Percentiles rank a stretch among this genome's conserved stretches.
Conservation (phyloP, 176 grass and related monocot species). For the Oryza meyeriana region DNA sequence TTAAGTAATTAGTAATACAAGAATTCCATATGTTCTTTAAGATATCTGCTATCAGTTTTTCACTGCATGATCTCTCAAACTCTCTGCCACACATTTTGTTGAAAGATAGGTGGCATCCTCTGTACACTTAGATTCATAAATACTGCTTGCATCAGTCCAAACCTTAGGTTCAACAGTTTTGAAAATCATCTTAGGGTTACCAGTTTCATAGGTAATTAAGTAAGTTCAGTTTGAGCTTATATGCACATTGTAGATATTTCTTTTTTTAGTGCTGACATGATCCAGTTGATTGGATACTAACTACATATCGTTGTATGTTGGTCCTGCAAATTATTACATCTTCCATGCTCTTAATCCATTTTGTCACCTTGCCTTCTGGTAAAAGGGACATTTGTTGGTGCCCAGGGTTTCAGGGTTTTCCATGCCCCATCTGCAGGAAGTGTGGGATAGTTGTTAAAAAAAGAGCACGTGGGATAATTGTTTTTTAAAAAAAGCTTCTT, state of each 20-base stretch:
- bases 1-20: neutral
- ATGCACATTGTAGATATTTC: neutral
- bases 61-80: neutral
- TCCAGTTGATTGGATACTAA: neutral
- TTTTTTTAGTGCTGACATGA: neutral
- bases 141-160: constrained; percentile 3
- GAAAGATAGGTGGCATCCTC: neutral
- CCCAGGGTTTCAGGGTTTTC: neutral
- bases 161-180: neutral
- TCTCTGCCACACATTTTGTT: neutral
- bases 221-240: constrained; percentile 16
- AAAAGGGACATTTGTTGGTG: neutral
- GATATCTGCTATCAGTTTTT: neutral
- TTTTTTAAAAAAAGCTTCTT: too few species aligned
- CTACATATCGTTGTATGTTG: neutral
- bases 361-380: neutral
- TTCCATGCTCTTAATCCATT: constrained; percentile 5
- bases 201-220: neutral
- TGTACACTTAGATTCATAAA: neutral
- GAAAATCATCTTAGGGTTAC: neutral
- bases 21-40: neutral
- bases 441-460: neutral
- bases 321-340: neutral
- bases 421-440: neutral
- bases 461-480: neutral